phyloP scores from a whole-genome alignment of 352 stramenopile species.

The Halophytophthora batemanensis region DNA sequence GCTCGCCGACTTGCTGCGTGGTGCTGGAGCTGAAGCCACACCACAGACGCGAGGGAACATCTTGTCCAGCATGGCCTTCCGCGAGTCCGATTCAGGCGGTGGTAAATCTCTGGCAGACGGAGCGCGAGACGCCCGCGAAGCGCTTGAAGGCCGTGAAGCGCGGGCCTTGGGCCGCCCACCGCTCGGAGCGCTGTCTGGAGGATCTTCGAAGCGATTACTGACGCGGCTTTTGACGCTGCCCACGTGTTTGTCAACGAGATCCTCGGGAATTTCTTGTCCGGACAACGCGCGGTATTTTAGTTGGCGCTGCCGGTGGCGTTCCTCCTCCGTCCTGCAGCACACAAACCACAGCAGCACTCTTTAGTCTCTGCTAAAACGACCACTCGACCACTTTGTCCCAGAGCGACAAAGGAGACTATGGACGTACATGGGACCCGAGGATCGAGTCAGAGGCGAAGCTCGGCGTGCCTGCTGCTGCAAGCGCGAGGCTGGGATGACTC shows the following conservation, averaged over 20 bases:
- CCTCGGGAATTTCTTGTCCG: constrained; percentile 6
- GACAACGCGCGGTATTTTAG: constrained; percentile 38
- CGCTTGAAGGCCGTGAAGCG: constrained; percentile 23
- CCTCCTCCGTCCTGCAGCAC: constrained; percentile 43
- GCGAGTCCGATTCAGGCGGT: constrained; percentile 19
- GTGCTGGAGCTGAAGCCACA: constrained; percentile 19
- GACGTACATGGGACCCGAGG: constrained; percentile 24
- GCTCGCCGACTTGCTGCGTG: constrained; percentile 14
- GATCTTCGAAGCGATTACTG: too few species aligned
- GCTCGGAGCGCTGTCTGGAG: too few species aligned
- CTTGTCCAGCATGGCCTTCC: constrained; percentile 72
- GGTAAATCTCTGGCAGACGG: constrained; percentile 13
- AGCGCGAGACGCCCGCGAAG: constrained; percentile 15
- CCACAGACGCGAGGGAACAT: constrained; percentile 82
- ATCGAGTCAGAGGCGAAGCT: constrained; percentile 6
- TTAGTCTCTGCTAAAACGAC: constrained; percentile 19
- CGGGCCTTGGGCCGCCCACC: background rate
- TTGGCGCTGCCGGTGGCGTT: constrained; percentile 53
- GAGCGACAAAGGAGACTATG: background rate
- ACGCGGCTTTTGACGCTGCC: constrained; percentile 6
- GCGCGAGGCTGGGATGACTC: constrained; percentile 21
- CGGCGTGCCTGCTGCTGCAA: constrained; percentile 18
- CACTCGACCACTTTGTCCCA: background rate
- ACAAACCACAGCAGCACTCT: background rate
- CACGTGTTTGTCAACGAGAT: constrained; percentile 8